A percentile compares a stretch with the other conserved stretches of the same genome.
These are phyloP conservation scores for Claviceps capensis DNA, from an alignment of 2,329 filamentous ascomycete species.

Conservation along the genomic window DNA sequence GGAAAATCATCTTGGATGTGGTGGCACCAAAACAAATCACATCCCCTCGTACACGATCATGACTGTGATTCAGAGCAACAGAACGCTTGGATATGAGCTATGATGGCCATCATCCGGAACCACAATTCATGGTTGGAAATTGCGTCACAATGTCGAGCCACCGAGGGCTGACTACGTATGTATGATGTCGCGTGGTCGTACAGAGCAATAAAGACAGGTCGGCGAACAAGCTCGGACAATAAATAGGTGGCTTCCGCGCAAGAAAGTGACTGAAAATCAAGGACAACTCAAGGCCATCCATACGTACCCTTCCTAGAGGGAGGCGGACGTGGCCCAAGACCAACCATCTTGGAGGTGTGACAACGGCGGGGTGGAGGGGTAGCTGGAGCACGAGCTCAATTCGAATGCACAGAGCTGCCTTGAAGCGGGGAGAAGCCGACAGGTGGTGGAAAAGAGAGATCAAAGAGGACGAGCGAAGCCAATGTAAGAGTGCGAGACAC, in stretches of 20 bases:
- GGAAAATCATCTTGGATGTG: not conserved
- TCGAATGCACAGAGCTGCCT: slow-evolving; percentile 1
- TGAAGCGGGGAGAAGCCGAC: not conserved
- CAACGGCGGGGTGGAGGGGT: slow-evolving; percentile 24
- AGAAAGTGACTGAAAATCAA: not conserved
- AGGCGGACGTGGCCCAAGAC: slow-evolving; percentile 35
- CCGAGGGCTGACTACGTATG: not conserved
- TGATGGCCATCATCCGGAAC: not conserved
- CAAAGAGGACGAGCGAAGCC: not conserved
- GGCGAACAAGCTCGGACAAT: not conserved
- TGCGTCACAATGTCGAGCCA: slow-evolving; percentile 1
- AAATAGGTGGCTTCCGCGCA: not conserved
- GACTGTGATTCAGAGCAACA: not conserved
- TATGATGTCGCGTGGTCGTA: not conserved
- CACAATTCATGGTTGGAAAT: not conserved
- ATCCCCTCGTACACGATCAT: not conserved
- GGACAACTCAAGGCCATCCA: slow-evolving; percentile 1
- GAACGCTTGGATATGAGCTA: not conserved
- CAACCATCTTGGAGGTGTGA: slow-evolving; percentile 30
- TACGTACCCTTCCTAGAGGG: slow-evolving; percentile 53
- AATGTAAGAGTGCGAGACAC: not conserved
- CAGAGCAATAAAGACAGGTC: not conserved
- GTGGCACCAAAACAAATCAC: not conserved
- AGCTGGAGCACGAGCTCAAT: slow-evolving; percentile 9
- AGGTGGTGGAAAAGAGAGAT: not conserved